Conservation (phyloP, 345 rosid genomes). For the Zanthoxylum bungeanum region DNA sequence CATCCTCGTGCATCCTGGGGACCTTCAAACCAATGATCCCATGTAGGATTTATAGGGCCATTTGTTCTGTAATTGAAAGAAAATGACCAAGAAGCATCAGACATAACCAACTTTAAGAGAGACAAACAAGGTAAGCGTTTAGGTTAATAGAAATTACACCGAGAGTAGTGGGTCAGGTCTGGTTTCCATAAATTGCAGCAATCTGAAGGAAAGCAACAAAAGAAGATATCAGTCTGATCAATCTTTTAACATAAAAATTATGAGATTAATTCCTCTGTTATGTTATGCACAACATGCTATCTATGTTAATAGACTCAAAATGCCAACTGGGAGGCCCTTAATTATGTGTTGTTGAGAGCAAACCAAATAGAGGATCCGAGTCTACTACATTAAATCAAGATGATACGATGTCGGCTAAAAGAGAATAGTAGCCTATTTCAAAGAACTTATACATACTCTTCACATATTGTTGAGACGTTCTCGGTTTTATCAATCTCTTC, state of each 20-base stretch:
- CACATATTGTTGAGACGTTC: conserved; percentile 46
- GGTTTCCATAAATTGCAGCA: conserved; percentile 34
- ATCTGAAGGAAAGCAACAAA: conserved; percentile 29
- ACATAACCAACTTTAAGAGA: conserved; percentile 1
- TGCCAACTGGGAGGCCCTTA: not conserved
- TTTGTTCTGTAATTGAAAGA: conserved; percentile 46
- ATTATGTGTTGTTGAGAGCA: not conserved
- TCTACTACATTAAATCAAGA: not conserved
- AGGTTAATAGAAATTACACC: conserved; percentile 36
- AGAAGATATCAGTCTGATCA: conserved; percentile 8
- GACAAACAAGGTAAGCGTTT: not conserved
- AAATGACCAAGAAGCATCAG: conserved; percentile 6
- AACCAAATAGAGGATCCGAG: not conserved
- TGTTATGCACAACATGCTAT: not conserved
- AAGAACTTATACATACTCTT: conserved; percentile 49
- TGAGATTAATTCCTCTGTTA: not conserved
- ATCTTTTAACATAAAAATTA: not conserved
- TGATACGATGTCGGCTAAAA: not conserved
- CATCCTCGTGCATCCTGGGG: conserved; percentile 60
- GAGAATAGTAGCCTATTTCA: not conserved
- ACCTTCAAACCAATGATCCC: conserved; percentile 85
- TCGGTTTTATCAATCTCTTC: conserved; percentile 46
- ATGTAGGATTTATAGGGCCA: conserved; percentile 50
- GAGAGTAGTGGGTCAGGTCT: conserved; percentile 62
- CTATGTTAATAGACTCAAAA: not conserved